Evolutionary conservation across 768 basidiomycete species (phyloP), one percentile per base, ranked within the genome.

Genomic region (Panus rudis): DNA sequence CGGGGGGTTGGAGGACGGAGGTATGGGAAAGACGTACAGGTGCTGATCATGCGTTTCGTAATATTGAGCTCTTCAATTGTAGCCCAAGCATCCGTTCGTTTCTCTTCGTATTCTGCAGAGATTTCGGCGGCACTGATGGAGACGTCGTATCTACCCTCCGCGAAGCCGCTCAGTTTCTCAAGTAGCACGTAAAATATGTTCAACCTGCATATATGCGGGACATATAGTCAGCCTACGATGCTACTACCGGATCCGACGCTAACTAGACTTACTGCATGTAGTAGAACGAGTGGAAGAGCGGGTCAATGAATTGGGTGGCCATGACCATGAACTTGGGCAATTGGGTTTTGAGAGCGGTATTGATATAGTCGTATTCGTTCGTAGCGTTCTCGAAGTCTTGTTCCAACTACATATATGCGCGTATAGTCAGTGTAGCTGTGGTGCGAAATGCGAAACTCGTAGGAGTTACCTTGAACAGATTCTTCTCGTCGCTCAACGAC

Each of bases 241-340:
- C n/a, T n/a, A n/a, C n/a, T n/a, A n/a, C n/a, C n/a, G n/a, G n/a
- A n/a, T n/a, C n/a, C n/a, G n/a, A n/a, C n/a, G n/a, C n/a, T n/a
- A n/a, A 21, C 39, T 23, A 40, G 22, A 79, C 92, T 58, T 57
- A 93, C 91, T 98, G 92, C 92, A 99, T 97, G 63, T 94, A 99
- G 72, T 86, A 99, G 73, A 92, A 92, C 14, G 92, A 94, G 55
- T 94, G 85, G 77, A 97, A 99, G n/a, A 98, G 70, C 1, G 96
- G 96, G 52, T 93, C 85, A 59, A 98, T 90, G 65, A 97, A 97
- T 50, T 82, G 78, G 2, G 90, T 85, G 1, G 86, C 72, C 49
- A 97, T 76, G 22, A 69, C 71, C 76, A 98, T 81, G 72, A 98
- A 98, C n/a, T 79, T 79, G 3, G 93, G 92, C 24, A 99, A 71